These are phyloP conservation scores for Euphorbia schlechtendalii DNA, from an alignment of 441 rosid genomes.

Conservation along the genomic window DNA sequence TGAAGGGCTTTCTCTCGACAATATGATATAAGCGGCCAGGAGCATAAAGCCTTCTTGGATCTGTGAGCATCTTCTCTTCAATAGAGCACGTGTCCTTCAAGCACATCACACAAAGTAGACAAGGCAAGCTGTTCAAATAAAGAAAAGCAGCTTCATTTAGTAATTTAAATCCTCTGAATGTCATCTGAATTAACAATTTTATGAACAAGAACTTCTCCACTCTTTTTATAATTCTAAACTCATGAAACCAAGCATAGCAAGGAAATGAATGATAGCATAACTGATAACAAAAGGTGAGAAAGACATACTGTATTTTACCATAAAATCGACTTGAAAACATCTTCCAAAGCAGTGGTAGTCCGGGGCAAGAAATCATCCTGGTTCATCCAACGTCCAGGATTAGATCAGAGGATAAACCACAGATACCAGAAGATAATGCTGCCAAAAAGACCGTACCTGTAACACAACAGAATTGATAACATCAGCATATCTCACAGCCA, in stretches of 20 bases:
- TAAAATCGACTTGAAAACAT: slow-evolving; percentile 94
- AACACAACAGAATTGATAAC: slow-evolving; percentile 82
- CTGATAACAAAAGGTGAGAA: slow-evolving; percentile 5
- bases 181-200: too few species aligned
- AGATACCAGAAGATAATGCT: not conserved
- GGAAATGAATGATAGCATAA: not conserved
- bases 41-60: slow-evolving; percentile 91
- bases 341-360: slow-evolving; percentile 89
- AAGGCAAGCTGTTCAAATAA: slow-evolving; percentile 60
- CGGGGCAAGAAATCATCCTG: slow-evolving; percentile 96
- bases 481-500: slow-evolving; percentile 92
- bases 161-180: not conserved
- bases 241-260: too few species aligned
- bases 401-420: not conserved
- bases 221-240: too few species aligned
- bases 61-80: slow-evolving; percentile 76
- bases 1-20: slow-evolving; percentile 76
- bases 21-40: slow-evolving; percentile 96
- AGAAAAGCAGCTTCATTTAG: slow-evolving; percentile 11
- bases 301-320: slow-evolving; percentile 38
- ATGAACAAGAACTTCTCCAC: too few species aligned
- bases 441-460: slow-evolving; percentile 49
- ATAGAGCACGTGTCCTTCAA: slow-evolving; percentile 86
- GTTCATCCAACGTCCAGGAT: slow-evolving; percentile 13
- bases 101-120: slow-evolving; percentile 71